Evolutionary conservation across 2,329 filamentous ascomycete species (phyloP).

Genomic region (Penicillium brasilianum): DNA sequence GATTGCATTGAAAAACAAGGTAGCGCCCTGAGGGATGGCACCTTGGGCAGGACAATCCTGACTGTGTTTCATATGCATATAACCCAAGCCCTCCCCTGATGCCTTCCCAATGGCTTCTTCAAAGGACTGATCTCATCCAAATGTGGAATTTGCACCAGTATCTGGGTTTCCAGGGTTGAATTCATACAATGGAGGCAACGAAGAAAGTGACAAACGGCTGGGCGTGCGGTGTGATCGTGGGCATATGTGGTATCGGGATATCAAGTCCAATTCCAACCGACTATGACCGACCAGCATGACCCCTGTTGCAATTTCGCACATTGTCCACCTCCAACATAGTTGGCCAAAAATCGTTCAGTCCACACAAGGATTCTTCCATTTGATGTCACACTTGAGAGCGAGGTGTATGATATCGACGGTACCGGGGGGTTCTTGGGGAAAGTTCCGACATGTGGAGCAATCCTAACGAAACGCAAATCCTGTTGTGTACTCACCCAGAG

Average conservation of each 20-base stretch:
- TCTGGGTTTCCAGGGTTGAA: background rate
- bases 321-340: background rate
- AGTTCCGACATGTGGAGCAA: conserved; percentile 16
- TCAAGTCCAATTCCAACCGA: conserved; percentile 1
- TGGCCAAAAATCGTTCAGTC: background rate
- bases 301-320: background rate
- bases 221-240: background rate
- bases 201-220: background rate
- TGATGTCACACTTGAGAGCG: background rate
- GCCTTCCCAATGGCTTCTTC: background rate
- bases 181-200: background rate
- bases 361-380: background rate
- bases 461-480: conserved; percentile 14
- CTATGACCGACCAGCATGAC: conserved; percentile 2
- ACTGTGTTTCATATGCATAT: conserved; percentile 16
- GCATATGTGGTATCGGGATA: background rate
- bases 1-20: conserved; percentile 19
- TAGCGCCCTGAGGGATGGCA: conserved; percentile 10
- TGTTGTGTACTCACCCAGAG: conserved; percentile 25
- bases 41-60: conserved; percentile 22
- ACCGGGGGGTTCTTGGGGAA: conserved; percentile 10
- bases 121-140: background rate
- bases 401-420: conserved; percentile 2
- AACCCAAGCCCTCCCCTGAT: conserved; percentile 13
- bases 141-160: background rate